Percentiles rank a stretch among this genome's conserved stretches.
Evolutionary conservation across 2,329 filamentous ascomycete species (phyloP).

Genomic region (Stagonosporopsis chrysanthemi): DNA sequence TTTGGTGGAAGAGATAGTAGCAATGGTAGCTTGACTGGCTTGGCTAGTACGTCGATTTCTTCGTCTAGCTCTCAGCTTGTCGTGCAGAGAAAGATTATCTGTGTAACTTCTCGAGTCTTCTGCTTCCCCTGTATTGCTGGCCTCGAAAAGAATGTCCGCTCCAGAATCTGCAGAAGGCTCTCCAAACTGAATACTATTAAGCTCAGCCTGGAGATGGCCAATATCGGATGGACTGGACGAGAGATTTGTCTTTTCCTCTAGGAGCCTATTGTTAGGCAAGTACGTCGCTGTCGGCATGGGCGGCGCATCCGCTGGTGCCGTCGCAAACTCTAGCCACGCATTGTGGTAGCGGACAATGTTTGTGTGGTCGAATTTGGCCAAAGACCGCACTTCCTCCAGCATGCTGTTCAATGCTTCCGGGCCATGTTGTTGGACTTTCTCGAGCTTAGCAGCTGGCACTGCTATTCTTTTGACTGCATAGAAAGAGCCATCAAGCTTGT

Average conservation of each 20-base stretch:
- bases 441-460: constrained; percentile 61
- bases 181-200: constrained; percentile 30
- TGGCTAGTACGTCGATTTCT: constrained; percentile 41
- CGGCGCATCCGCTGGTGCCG: constrained; percentile 22
- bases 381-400: constrained; percentile 66
- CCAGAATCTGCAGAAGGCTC: constrained; percentile 27
- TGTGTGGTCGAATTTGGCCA: constrained; percentile 68
- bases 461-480: constrained; percentile 74
- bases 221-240: constrained; percentile 21
- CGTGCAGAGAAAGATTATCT: constrained; percentile 22
- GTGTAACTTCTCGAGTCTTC: background rate
- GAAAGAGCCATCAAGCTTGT: constrained; percentile 66
- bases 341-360: constrained; percentile 73
- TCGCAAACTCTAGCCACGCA: constrained; percentile 66
- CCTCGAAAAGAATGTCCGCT: constrained; percentile 41
- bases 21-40: constrained; percentile 49
- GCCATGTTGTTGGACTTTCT: constrained; percentile 60
- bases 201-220: constrained; percentile 20
- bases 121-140: constrained; percentile 30
- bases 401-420: constrained; percentile 63
- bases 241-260: constrained; percentile 31
- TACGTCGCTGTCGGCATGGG: constrained; percentile 13
- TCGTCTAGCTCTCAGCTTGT: constrained; percentile 44
- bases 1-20: constrained; percentile 50
- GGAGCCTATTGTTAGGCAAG: constrained; percentile 31